phyloP scores from a whole-genome alignment of 352 stramenopile species.

The Phytophthora quininea region DNA sequence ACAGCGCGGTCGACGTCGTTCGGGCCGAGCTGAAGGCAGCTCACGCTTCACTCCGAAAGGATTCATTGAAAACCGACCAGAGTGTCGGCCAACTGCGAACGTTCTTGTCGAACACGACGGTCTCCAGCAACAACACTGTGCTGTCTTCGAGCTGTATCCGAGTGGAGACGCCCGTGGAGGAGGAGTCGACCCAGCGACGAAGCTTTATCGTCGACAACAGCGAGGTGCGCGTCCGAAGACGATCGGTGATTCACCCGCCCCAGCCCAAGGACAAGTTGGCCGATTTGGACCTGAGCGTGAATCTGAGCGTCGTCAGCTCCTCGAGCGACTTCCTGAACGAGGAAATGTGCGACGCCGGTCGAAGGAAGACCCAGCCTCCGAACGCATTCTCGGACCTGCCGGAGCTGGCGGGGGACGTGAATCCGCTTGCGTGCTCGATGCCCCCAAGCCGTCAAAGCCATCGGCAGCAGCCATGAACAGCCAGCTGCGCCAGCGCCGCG shows the following conservation, averaged over 20 bases:
- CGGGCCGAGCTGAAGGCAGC: constrained; percentile 35
- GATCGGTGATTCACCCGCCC: constrained; percentile 24
- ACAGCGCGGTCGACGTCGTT: constrained; percentile 45
- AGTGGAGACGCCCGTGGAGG: constrained; percentile 18
- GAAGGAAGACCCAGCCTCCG: constrained; percentile 30
- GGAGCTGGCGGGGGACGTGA: constrained; percentile 1
- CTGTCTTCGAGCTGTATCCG: constrained; percentile 20
- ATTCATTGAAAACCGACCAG: constrained; percentile 26
- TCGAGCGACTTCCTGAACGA: constrained; percentile 27
- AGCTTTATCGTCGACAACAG: constrained; percentile 9
- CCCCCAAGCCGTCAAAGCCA: constrained; percentile 15
- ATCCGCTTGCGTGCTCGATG: constrained; percentile 27
- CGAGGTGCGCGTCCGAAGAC: constrained; percentile 12
- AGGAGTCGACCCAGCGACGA: constrained; percentile 15
- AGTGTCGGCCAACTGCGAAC: constrained; percentile 18
- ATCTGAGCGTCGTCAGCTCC: constrained; percentile 22
- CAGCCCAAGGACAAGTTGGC: constrained; percentile 9
- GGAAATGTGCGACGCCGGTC: constrained; percentile 18
- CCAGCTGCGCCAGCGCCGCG: constrained; percentile 15
- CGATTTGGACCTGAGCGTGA: constrained; percentile 20
- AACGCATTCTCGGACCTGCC: constrained; percentile 19
- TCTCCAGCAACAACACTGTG: constrained; percentile 22
- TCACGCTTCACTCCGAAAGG: constrained; percentile 15
- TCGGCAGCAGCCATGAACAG: constrained; percentile 12
- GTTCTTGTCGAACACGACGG: constrained; percentile 18